Percentiles rank a stretch among this genome's conserved stretches.
Conservation (phyloP, 441 rosid genomes). For the Populus trichocarpa region DNA sequence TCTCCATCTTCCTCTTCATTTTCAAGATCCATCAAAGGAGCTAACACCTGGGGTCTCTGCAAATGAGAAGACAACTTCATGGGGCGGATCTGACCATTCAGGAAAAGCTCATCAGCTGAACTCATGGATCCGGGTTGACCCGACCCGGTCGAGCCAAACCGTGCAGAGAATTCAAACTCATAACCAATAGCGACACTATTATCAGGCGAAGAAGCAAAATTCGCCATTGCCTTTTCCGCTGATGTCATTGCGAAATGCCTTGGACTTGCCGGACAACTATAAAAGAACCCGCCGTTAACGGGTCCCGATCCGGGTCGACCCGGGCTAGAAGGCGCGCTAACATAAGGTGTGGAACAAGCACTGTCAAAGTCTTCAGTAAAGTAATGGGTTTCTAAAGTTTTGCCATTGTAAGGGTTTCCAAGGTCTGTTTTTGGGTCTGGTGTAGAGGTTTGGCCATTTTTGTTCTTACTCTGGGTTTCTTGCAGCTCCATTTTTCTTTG, state of each 20-base stretch:
- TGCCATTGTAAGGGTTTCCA: conserved; percentile 19
- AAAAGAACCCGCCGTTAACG: conserved; percentile 56
- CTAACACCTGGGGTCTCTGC: conserved; percentile 67
- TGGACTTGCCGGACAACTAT: conserved; percentile 97
- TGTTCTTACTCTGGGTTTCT: conserved; percentile 5
- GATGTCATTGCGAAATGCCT: conserved; percentile 69
- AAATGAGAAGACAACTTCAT: conserved; percentile 82
- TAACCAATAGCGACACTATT: conserved; percentile 33
- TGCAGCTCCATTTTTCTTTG: conserved; percentile 27
- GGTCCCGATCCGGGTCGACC: conserved; percentile 46
- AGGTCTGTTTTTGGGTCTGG: conserved; percentile 12
- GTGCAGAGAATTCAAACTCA: conserved; percentile 82
- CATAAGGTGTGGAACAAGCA: conserved; percentile 86
- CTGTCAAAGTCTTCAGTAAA: conserved; percentile 52
- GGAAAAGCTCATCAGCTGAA: conserved; percentile 88
- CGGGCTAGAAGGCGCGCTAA: conserved; percentile 95
- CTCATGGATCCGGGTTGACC: conserved; percentile 60
- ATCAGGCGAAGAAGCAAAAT: conserved; percentile 32
- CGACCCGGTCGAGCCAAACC: conserved; percentile 48
- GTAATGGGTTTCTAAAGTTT: neutral
- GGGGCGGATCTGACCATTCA: conserved; percentile 85
- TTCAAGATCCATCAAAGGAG: conserved; percentile 74
- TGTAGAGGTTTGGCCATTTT: conserved; percentile 2
- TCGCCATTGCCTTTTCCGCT: conserved; percentile 11
- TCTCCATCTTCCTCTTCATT: conserved; percentile 48